Base-by-base conservation (phyloP, 495 filamentous ascomycete species). In the Penicillium mononematosum region DNA sequence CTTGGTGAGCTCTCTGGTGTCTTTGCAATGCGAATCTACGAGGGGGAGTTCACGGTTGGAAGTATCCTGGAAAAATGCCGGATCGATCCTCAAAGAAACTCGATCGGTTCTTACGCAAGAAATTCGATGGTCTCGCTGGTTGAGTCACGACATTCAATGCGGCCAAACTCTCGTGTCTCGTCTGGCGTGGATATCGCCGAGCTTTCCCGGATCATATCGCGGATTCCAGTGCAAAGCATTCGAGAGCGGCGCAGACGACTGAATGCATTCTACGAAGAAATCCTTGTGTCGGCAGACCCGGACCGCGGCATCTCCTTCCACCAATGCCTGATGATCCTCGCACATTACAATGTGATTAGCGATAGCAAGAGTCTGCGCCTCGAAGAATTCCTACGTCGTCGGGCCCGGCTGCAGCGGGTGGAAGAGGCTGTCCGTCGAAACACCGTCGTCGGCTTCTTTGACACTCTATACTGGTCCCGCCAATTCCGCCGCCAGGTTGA, bases 321-420 rank as follows among this genome's bases (percentile, higher is more conserved):
- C 19, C 84, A 88, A 6, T 88, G 96, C n/a, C 76, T 99, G 46
- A 92, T 99, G 90, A 96, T 96, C 54, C 80, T 99, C 17, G 93
- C 95, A 16, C 95, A 99, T 73, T 94, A 98, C 79, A 99, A 99
- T 58, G 91, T 99, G 66, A 99, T 99, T 67, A 96, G 85, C 59
- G 94, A 99, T 77, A 97, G 85, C 77, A 97, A 97, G 78, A 94
- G 90, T 73, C 72, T 99, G 62, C 84, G 85, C 34, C 83, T 99
- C 3, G 92, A 99, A 65, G 94, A 99, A 66, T 99, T 94, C 75
- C 78, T 99, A 24, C 89, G 92, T 43, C 91, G 94, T 20, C 88
- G 92, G 20, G 88, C 91, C 36, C 85, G 93, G 27, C 80, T 99
- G 16, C 91, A 96, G 67, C 88, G 92, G 48, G 94, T 99, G n/a